Evolutionary conservation across 306 rosid species (phyloP).

Genomic region (Fagus sylvatica): DNA sequence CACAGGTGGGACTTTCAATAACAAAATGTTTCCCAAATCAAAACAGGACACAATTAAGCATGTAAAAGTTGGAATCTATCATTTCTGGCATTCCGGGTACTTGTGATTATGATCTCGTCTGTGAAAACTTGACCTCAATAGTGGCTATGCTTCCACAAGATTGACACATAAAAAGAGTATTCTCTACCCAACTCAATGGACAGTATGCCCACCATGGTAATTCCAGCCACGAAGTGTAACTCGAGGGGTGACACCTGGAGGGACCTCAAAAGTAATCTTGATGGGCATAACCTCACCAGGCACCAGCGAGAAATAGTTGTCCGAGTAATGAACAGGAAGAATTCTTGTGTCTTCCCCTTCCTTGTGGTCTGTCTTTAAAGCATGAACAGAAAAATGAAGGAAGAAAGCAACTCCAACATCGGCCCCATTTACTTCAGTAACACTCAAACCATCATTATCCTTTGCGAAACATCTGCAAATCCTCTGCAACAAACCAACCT

Average conservation of each 20-base stretch:
- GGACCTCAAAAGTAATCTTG: slow-evolving; percentile 66
- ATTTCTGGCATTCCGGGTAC: background rate
- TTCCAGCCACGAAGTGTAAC: slow-evolving; percentile 77
- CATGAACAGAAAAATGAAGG: slow-evolving; percentile 78
- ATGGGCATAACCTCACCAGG: slow-evolving; percentile 74
- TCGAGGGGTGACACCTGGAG: slow-evolving; percentile 66
- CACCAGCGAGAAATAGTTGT: slow-evolving; percentile 83
- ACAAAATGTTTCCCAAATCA: background rate
- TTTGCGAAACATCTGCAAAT: slow-evolving; percentile 43
- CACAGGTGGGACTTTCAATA: background rate
- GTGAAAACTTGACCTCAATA: background rate
- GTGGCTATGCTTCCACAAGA: background rate
- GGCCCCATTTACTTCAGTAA: slow-evolving; percentile 52
- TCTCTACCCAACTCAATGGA: slow-evolving; percentile 22
- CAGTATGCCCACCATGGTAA: slow-evolving; percentile 36
- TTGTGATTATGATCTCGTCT: background rate
- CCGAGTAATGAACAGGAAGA: slow-evolving; percentile 88
- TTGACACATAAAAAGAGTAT: background rate
- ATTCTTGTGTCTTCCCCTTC: slow-evolving; percentile 86
- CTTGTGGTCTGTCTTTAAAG: slow-evolving; percentile 39
- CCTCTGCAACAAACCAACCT: slow-evolving; percentile 45
- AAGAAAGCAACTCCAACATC: slow-evolving; percentile 86
- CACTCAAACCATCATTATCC: slow-evolving; percentile 41
- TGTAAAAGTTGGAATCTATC: too few relatives aligned
- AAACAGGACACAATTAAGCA: background rate